A percentile compares a stretch with the other conserved stretches of the same genome.
These are phyloP conservation scores for Theileria equi DNA, from an alignment of 169 alveolate genomes.

Conservation along the genomic window DNA sequence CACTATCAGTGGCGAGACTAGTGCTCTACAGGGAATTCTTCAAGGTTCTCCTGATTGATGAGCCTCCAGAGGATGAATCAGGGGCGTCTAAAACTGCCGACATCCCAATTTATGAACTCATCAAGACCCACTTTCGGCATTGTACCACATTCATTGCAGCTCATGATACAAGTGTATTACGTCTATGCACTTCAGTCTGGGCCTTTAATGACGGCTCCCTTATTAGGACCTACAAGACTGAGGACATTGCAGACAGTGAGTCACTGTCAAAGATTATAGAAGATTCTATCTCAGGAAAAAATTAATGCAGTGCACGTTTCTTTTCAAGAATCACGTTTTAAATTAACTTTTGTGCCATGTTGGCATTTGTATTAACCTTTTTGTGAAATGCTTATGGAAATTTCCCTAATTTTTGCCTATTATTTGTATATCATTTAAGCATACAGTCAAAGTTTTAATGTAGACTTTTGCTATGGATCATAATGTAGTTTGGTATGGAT, in stretches of 20 bases:
- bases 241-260: constrained; percentile 6
- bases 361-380: too few relatives aligned
- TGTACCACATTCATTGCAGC: constrained; percentile 63
- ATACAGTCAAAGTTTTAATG: too few relatives aligned
- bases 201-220: constrained; percentile 4
- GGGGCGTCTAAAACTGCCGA: neutral
- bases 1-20: constrained; percentile 72
- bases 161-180: constrained; percentile 50
- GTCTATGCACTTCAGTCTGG: constrained; percentile 32
- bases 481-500: too few relatives aligned
- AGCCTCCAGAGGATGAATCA: constrained; percentile 72
- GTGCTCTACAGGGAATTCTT: constrained; percentile 68
- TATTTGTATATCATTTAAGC: too few relatives aligned
- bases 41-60: constrained; percentile 75
- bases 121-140: constrained; percentile 39
- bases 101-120: constrained; percentile 42
- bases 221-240: constrained; percentile 3
- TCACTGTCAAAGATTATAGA: constrained; percentile 18
- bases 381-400: too few relatives aligned
- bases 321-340: too few relatives aligned
- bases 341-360: too few relatives aligned
- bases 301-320: too few relatives aligned
- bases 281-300: too few relatives aligned
- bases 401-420: too few relatives aligned
- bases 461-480: too few relatives aligned